Conservation (phyloP, 495 filamentous ascomycete genomes). For the Aspergillus mulundensis region DNA sequence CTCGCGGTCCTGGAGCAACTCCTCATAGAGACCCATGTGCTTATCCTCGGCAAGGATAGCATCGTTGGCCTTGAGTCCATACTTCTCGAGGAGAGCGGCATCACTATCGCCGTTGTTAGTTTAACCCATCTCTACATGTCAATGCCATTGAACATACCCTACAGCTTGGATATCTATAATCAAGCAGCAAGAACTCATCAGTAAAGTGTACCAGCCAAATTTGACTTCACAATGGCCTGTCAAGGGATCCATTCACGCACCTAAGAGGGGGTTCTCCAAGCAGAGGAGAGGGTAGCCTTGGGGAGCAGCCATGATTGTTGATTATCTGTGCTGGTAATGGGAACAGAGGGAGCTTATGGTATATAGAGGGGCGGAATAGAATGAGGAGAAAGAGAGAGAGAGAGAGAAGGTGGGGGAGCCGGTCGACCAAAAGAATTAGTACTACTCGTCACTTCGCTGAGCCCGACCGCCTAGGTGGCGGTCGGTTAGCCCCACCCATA, state of each 20-base stretch:
- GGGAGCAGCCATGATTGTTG: slow-evolving; percentile 55
- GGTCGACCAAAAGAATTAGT: slow-evolving; percentile 13
- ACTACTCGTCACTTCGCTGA: too few species aligned
- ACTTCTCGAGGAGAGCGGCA: slow-evolving; percentile 80
- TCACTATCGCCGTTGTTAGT: slow-evolving; percentile 33
- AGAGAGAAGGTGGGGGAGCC: slow-evolving; percentile 18
- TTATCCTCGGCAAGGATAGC: slow-evolving; percentile 93
- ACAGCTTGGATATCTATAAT: slow-evolving; percentile 82
- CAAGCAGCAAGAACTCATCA: slow-evolving; percentile 21
- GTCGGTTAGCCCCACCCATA: too few species aligned
- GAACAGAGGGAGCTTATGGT: slow-evolving; percentile 1
- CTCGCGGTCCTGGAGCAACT: slow-evolving; percentile 70
- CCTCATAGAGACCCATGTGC: slow-evolving; percentile 86
- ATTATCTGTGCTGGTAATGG: not conserved
- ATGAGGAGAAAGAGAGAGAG: not conserved
- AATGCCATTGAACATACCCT: slow-evolving; percentile 45
- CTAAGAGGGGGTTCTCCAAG: slow-evolving; percentile 94
- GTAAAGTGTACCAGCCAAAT: not conserved
- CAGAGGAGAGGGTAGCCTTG: slow-evolving; percentile 81
- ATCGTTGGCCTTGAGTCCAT: slow-evolving; percentile 90
- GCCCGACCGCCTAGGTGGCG: too few species aligned
- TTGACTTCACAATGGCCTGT: not conserved
- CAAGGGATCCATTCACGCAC: slow-evolving; percentile 45
- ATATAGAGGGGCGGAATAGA: not conserved
- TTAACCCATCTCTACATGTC: not conserved